Evolutionary conservation across 176 grass and related monocot genomes (phyloP).

Genomic region (Bothriochloa decipiens): DNA sequence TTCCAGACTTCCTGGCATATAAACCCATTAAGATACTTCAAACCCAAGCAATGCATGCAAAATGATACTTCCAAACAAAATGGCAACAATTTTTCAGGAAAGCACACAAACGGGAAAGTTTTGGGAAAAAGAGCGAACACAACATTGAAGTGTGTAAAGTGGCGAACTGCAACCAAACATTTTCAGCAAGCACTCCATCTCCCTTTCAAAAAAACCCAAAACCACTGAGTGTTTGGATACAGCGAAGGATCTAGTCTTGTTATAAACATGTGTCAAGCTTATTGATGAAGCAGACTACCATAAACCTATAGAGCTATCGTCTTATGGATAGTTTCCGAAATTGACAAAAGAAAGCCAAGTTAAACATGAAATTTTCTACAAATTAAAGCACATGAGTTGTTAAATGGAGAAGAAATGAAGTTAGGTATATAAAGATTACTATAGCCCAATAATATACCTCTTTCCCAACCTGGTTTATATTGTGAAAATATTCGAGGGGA

Average conservation of each 20-base stretch:
- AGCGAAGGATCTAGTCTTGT: conserved; percentile 13
- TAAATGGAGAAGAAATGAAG: not conserved
- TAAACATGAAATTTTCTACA: not conserved
- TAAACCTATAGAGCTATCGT: not conserved
- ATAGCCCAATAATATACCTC: not conserved
- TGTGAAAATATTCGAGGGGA: conserved; percentile 35
- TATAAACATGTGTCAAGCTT: not conserved
- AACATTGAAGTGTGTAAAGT: conserved; percentile 11
- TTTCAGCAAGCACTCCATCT: conserved; percentile 20
- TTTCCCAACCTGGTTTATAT: conserved; percentile 10
- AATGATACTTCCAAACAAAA: conserved; percentile 26
- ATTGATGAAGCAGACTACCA: not conserved
- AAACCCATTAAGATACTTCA: not conserved
- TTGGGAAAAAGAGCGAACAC: not conserved
- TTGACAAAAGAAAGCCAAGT: not conserved
- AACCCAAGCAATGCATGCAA: not conserved
- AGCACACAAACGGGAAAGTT: not conserved
- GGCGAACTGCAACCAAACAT: conserved; percentile 7
- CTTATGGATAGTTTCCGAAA: not conserved
- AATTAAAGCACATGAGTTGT: not conserved
- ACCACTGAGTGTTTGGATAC: not conserved
- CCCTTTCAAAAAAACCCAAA: not conserved
- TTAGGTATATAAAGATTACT: not conserved
- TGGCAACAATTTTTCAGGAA: not conserved
- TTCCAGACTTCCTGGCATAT: not conserved